A percentile compares a stretch with the other conserved stretches of the same genome.
These are phyloP conservation scores for Malus fusca DNA, from an alignment of 306 rosid genomes.

Conservation along the genomic window DNA sequence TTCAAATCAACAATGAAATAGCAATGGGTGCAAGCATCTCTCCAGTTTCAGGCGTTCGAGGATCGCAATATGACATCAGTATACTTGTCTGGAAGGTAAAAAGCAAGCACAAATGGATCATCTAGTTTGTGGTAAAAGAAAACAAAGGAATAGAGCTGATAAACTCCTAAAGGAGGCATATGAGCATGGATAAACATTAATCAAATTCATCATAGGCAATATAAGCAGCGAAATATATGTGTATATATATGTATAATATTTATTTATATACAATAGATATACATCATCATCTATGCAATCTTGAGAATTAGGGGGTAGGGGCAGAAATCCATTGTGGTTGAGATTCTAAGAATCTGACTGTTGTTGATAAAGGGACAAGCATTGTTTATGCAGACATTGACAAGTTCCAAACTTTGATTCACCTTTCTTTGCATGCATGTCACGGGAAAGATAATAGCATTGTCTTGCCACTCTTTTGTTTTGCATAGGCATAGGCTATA, in stretches of 20 bases:
- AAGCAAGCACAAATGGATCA: not conserved
- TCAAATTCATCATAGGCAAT: not conserved
- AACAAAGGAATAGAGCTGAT: not conserved
- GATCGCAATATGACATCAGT: conserved; percentile 82
- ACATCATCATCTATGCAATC: not conserved
- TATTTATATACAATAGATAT: not conserved
- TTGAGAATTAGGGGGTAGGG: not conserved
- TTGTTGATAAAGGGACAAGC: not conserved
- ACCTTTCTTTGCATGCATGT: not conserved
- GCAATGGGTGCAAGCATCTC: conserved; percentile 99
- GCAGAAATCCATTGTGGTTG: conserved; percentile 19
- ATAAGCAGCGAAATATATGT: not conserved
- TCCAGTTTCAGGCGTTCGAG: conserved; percentile 57
- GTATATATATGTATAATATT: too few species aligned
- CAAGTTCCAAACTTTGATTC: not conserved
- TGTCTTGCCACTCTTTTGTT: not conserved
- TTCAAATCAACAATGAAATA: conserved; percentile 77
- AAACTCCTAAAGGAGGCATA: not conserved
- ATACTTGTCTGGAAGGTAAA: conserved; percentile 98
- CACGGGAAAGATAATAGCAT: not conserved
- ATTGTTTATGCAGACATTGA: not conserved
- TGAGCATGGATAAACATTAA: not conserved
- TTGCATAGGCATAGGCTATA: not conserved
- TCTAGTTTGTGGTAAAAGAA: not conserved
- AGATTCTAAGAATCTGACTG: conserved; percentile 29